Conservation (phyloP, 2,329 filamentous ascomycete species). For the Botryotinia globosa region DNA sequence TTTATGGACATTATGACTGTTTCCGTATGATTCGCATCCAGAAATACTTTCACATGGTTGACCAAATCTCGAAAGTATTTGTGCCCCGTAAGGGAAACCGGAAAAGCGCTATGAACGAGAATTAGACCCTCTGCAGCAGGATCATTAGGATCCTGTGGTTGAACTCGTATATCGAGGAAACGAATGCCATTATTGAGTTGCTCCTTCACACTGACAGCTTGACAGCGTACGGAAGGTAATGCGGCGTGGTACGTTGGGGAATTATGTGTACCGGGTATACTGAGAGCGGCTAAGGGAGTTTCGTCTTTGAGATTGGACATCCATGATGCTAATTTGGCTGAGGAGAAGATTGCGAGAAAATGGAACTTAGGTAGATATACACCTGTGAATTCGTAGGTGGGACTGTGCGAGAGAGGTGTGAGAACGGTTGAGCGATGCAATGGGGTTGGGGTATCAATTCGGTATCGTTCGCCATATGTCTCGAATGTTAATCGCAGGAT, state of each 20-base stretch:
- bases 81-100: slow-evolving; percentile 75
- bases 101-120: slow-evolving; percentile 88
- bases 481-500: slow-evolving; percentile 73
- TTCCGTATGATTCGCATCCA: slow-evolving; percentile 75
- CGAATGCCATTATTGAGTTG: slow-evolving; percentile 89
- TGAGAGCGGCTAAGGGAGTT: slow-evolving; percentile 73
- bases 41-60: slow-evolving; percentile 68
- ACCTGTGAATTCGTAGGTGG: slow-evolving; percentile 58
- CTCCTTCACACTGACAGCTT: slow-evolving; percentile 70
- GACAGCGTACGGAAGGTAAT: slow-evolving; percentile 89
- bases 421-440: slow-evolving; percentile 59
- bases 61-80: slow-evolving; percentile 78
- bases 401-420: slow-evolving; percentile 52
- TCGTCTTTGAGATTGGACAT: slow-evolving; percentile 74
- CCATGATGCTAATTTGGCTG: slow-evolving; percentile 68
- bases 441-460: slow-evolving; percentile 68
- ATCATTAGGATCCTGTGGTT: slow-evolving; percentile 57
- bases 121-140: slow-evolving; percentile 63
- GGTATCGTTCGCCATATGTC: slow-evolving; percentile 61
- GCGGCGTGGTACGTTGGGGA: slow-evolving; percentile 81
- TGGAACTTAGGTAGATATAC: slow-evolving; percentile 59
- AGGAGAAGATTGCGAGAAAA: slow-evolving; percentile 66
- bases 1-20: slow-evolving; percentile 85
- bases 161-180: slow-evolving; percentile 89
- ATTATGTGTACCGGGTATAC: slow-evolving; percentile 95